Percentiles rank a stretch among this genome's conserved stretches.
Conservation (phyloP, 148 eudicot species). For the Rhododendron ovatum region DNA sequence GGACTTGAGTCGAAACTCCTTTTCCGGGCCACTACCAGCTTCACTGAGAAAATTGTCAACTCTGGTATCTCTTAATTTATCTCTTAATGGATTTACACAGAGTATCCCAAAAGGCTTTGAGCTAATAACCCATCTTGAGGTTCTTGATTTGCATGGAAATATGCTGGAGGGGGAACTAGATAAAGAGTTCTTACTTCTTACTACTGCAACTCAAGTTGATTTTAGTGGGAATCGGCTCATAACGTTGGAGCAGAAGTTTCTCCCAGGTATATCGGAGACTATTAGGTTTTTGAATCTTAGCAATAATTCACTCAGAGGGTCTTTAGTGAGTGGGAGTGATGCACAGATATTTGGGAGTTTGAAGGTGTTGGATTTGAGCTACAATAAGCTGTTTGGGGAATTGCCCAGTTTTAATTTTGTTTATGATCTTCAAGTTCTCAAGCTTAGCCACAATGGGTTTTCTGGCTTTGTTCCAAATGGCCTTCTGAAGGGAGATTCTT, state of each 20-base stretch:
- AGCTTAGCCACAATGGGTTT: conserved; percentile 75
- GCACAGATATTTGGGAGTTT: conserved; percentile 61
- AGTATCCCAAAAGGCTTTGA: conserved; percentile 79
- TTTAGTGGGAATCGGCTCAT: conserved; percentile 67
- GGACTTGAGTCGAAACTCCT: conserved; percentile 77
- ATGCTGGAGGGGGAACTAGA: conserved; percentile 66
- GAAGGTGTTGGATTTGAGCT: conserved; percentile 84
- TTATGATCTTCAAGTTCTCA: conserved; percentile 85
- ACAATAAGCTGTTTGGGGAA: conserved; percentile 81
- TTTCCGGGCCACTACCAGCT: conserved; percentile 67
- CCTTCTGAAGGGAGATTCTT: conserved; percentile 78
- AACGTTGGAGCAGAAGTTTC: conserved; percentile 44
- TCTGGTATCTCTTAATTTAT: conserved; percentile 76
- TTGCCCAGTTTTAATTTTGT: conserved; percentile 88
- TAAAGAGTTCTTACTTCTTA: conserved; percentile 56
- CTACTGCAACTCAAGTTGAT: conserved; percentile 72
- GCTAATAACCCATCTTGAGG: conserved; percentile 51
- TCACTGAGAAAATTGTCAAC: conserved; percentile 51
- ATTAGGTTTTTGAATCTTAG: conserved; percentile 78
- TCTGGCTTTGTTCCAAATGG: conserved; percentile 84
- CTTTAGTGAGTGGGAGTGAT: conserved; percentile 62
- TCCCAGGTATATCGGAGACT: conserved; percentile 63
- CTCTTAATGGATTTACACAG: conserved; percentile 55
- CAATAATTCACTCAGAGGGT: conserved; percentile 72
- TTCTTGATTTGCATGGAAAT: conserved; percentile 84